A percentile compares a stretch with the other conserved stretches of the same genome.
Evolutionary conservation across 2,329 filamentous ascomycete species (phyloP).

Genomic region (Dactylellina drechsleri): DNA sequence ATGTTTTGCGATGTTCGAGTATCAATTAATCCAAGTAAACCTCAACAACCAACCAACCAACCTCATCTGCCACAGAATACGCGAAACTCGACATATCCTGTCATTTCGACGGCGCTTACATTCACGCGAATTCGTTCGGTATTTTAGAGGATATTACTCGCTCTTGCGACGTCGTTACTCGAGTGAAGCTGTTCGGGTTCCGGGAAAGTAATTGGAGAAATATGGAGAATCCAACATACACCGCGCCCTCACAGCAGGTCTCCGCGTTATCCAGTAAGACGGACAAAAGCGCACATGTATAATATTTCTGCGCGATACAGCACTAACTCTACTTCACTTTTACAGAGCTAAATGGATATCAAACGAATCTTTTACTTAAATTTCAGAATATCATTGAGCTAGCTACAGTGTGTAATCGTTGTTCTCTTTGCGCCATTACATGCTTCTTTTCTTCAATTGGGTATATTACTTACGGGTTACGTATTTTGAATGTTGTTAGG

Average conservation of each 20-base stretch:
- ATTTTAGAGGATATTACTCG: background rate
- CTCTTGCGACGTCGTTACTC: background rate
- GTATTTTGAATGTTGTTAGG: slow-evolving; percentile 60
- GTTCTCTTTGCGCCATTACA: slow-evolving; percentile 2
- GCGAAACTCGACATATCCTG: background rate
- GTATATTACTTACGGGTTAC: slow-evolving; percentile 11
- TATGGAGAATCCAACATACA: slow-evolving; percentile 50
- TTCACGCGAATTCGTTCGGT: background rate
- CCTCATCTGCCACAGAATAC: background rate
- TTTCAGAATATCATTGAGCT: slow-evolving; percentile 69
- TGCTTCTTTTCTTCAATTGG: slow-evolving; percentile 1
- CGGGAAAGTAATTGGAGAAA: background rate
- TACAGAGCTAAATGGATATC: slow-evolving; percentile 40
- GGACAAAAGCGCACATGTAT: too few relatives aligned
- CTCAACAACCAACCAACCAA: slow-evolving; percentile 8
- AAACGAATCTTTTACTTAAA: slow-evolving; percentile 56
- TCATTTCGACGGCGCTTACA: background rate
- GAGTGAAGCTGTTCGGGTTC: background rate
- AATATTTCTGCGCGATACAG: too few relatives aligned
- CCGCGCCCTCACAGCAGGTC: slow-evolving; percentile 44
- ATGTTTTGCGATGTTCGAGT: slow-evolving; percentile 6
- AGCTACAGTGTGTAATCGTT: slow-evolving; percentile 63
- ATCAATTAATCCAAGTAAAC: background rate
- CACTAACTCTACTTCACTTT: background rate
- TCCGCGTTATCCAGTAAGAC: slow-evolving; percentile 54